Evolutionary conservation across 305 asterid genomes (phyloP), one percentile per base, ranked within the genome.

Genomic region (Vinca major): DNA sequence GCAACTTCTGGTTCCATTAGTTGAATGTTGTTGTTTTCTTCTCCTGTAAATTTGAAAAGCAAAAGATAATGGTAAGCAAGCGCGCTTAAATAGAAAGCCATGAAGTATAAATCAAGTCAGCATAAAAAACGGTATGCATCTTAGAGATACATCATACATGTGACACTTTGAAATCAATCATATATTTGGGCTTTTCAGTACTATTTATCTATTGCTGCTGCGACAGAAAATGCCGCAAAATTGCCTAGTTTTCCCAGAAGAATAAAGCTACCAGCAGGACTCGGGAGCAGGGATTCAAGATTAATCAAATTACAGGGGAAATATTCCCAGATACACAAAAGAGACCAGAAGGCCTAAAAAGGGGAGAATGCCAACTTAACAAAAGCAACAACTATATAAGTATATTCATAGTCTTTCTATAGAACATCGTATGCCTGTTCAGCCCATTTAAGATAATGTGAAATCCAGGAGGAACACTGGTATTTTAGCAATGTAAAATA

Each of bases 1-100:
- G 96, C 88, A 76, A 83, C 88, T 82, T 93, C 99, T 62, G 96
- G 89, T 39, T 93, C 96, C 92, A 93, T 84, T 58, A 86, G 86
- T 76, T 80, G 86, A 72, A 83, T 68, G 56, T 79, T 70, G 47
- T 77, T 75, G 74, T 75, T 74, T 73, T 77, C 70, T 21, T 77
- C 70, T 37, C 92, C 98, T 84, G 80, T 74, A 69, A 68, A 65
- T 75, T 51, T 57, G 54, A 70, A 73, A 72, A 67, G 40, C 63
- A 66, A 65, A 17, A 26, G 12, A 48, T 4, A 41, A 7, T 41
- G 39, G 67, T 4, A 2, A 40, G 65, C n/a, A 62, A 58, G 19
- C 70, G n/a, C 62, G 47, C 40, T 48, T 49, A 53, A 62, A 40
- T 9, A 19, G 13, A 14, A 44, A 41, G 52, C 61, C 52, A 13